Percentiles rank a stretch among this genome's conserved stretches.
Conservation (phyloP, 2,329 filamentous ascomycete species). For the Calonectria crousiana region DNA sequence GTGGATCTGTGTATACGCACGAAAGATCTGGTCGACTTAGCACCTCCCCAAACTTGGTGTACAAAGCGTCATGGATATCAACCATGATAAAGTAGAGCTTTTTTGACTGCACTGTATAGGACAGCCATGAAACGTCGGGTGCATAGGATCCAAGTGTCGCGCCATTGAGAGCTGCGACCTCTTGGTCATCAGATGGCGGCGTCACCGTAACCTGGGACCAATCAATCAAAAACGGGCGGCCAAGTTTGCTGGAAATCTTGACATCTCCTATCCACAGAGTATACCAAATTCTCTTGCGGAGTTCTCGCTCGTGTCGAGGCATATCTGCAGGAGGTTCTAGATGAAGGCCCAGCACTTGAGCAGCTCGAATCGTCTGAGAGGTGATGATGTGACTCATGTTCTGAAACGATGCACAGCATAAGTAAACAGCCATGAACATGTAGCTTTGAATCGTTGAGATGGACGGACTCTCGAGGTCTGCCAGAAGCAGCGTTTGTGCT, state of each 20-base stretch:
- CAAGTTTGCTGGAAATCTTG: constrained; percentile 60
- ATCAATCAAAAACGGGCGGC: constrained; percentile 56
- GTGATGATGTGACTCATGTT: constrained; percentile 60
- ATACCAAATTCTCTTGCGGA: constrained; percentile 67
- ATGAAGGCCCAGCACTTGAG: constrained; percentile 62
- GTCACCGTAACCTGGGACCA: constrained; percentile 49
- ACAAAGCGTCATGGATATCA: constrained; percentile 47
- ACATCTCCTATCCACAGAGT: constrained; percentile 61
- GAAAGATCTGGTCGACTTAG: constrained; percentile 8
- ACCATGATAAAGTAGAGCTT: constrained; percentile 33
- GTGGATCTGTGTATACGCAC: constrained; percentile 32
- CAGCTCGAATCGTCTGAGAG: constrained; percentile 57
- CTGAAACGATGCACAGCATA: constrained; percentile 60
- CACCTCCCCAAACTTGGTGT: constrained; percentile 36
- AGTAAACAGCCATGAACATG: constrained; percentile 57
- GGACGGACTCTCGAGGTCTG: constrained; percentile 61
- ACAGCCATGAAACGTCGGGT: constrained; percentile 38
- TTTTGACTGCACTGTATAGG: constrained; percentile 26
- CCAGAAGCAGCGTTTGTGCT: constrained; percentile 56
- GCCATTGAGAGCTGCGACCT: constrained; percentile 29
- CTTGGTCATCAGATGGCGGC: constrained; percentile 46
- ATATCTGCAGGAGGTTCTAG: constrained; percentile 55
- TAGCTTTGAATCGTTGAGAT: constrained; percentile 62
- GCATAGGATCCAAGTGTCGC: constrained; percentile 29
- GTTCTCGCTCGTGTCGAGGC: constrained; percentile 51